phyloP scores from a whole-genome alignment of 768 basidiomycete species.

The Mrakia frigida region DNA sequence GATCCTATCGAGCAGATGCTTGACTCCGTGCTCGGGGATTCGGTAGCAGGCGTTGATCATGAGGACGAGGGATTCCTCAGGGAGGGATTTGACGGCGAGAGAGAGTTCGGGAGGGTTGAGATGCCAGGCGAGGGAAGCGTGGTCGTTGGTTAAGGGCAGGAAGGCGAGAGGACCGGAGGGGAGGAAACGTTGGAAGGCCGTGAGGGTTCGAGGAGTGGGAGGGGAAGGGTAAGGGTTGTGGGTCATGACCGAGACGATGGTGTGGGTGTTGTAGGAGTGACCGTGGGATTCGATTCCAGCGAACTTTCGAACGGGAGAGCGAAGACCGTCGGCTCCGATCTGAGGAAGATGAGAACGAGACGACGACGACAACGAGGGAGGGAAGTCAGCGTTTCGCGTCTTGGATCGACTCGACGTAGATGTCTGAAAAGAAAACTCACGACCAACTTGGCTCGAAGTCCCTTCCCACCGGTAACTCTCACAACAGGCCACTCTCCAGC shows the following conservation, averaged over 20 bases:
- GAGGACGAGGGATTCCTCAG: slow-evolving; percentile 57
- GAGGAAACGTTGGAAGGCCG: slow-evolving; percentile 89
- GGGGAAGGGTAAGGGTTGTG: slow-evolving; percentile 50
- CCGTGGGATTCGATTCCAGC: slow-evolving; percentile 81
- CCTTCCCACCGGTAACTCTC: slow-evolving; percentile 57
- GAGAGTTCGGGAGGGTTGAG: slow-evolving; percentile 67
- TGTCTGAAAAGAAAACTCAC: slow-evolving; percentile 48
- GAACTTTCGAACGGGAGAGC: slow-evolving; percentile 84
- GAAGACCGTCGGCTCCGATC: slow-evolving; percentile 94
- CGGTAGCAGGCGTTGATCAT: slow-evolving; percentile 92
- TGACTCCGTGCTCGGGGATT: slow-evolving; percentile 39
- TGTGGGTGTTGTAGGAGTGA: slow-evolving; percentile 84
- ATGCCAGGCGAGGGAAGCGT: slow-evolving; percentile 90
- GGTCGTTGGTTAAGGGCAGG: slow-evolving; percentile 61
- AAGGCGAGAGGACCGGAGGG: slow-evolving; percentile 94
- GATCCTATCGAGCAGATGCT: slow-evolving; percentile 36
- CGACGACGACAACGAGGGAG: background rate
- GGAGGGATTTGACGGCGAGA: slow-evolving; percentile 61
- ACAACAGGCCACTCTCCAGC: slow-evolving; percentile 75
- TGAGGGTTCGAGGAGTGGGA: slow-evolving; percentile 56
- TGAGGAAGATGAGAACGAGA: no score
- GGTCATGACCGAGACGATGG: slow-evolving; percentile 78
- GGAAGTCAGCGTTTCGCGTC: background rate
- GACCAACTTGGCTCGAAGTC: slow-evolving; percentile 66
- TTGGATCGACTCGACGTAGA: background rate